Percentiles rank a stretch among this genome's conserved stretches.
phyloP scores from a whole-genome alignment of 2,329 filamentous ascomycete genomes.

The Claviceps arundinis region DNA sequence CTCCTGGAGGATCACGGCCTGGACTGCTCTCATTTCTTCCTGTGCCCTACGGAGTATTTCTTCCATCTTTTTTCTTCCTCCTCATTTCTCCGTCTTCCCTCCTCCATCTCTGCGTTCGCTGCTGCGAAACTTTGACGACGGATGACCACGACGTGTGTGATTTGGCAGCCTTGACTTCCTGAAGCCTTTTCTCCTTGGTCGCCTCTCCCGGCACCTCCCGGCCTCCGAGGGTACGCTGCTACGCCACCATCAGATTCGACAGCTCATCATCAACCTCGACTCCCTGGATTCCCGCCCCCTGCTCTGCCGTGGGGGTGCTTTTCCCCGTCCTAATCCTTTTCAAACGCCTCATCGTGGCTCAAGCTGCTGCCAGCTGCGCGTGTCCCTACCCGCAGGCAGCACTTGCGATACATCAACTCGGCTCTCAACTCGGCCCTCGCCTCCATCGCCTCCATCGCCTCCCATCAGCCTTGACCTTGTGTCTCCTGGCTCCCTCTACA shows the following conservation, averaged over 20 bases:
- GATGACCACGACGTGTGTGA: constrained; percentile 7
- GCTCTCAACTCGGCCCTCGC: background rate
- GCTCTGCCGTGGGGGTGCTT: background rate
- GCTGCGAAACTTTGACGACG: background rate
- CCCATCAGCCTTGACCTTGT: background rate
- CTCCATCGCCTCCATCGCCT: background rate
- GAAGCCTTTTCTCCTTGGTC: constrained; percentile 2
- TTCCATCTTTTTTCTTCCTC: constrained; percentile 6
- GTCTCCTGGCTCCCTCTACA: background rate
- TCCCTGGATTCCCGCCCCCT: background rate
- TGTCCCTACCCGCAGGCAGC: background rate
- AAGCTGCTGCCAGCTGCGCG: background rate
- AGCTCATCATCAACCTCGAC: background rate
- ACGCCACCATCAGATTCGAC: constrained; percentile 6
- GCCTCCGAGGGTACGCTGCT: constrained; percentile 6
- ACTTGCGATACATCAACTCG: background rate
- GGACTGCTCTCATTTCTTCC: background rate
- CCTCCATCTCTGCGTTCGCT: constrained; percentile 5
- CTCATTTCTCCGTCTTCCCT: constrained; percentile 6
- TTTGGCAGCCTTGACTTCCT: constrained; percentile 5
- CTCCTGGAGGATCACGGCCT: constrained; percentile 1
- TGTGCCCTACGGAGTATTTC: background rate
- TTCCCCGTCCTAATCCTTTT: background rate
- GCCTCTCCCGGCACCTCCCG: constrained; percentile 7
- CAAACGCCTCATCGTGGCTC: background rate